phyloP scores from a whole-genome alignment of 352 stramenopile species.

The Globisporangium sylvaticum region DNA sequence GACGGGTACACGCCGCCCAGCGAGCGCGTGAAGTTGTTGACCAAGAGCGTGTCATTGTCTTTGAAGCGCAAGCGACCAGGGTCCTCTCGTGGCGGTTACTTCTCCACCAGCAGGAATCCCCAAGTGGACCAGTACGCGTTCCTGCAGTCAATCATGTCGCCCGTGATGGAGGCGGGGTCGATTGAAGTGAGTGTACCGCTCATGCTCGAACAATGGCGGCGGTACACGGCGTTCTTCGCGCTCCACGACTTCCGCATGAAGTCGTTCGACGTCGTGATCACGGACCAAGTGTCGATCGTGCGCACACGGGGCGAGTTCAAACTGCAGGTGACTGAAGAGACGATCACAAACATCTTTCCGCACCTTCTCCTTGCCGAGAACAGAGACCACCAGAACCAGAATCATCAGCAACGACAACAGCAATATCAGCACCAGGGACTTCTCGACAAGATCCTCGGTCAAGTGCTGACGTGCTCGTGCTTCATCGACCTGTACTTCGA shows the following conservation, averaged over 20 bases:
- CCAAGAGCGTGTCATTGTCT: background rate
- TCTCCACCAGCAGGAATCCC: background rate
- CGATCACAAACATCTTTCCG: conserved; percentile 9
- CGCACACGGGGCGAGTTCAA: conserved; percentile 11
- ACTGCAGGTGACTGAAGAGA: conserved; percentile 1
- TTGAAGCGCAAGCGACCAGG: conserved; percentile 3
- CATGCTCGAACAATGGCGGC: conserved; percentile 17
- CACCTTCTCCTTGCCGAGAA: background rate
- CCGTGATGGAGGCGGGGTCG: conserved; percentile 9
- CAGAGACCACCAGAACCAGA: background rate
- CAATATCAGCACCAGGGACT: background rate
- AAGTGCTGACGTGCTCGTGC: conserved; percentile 14
- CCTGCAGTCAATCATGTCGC: conserved; percentile 12
- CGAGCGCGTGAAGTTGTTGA: background rate
- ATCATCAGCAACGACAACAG: background rate
- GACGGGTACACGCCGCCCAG: conserved; percentile 6
- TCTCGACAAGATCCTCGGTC: conserved; percentile 17
- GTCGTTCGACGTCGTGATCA: conserved; percentile 2
- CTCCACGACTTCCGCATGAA: conserved; percentile 10
- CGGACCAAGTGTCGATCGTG: conserved; percentile 8
- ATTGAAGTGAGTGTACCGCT: background rate
- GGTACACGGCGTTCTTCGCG: conserved; percentile 8
- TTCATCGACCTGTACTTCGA: conserved; percentile 27
- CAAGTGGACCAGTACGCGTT: conserved; percentile 8
- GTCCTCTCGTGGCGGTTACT: background rate